Base-by-base conservation (phyloP, 495 filamentous ascomycete genomes). In the Aspergillus campestris region DNA sequence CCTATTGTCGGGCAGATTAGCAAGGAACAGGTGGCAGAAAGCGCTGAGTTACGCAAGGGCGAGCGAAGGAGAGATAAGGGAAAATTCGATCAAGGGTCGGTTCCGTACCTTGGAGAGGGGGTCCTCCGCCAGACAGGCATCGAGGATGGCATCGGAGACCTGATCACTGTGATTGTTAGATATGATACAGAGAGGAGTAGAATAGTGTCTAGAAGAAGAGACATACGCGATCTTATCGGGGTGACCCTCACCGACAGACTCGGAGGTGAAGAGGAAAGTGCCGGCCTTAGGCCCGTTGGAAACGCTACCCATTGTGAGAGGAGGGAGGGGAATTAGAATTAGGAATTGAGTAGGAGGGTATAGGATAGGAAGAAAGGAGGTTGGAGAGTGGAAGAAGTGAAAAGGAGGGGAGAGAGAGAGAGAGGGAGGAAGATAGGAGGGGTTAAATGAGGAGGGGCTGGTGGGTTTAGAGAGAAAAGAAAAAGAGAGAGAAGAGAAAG, bases 241-340 rank as follows among this genome's bases (percentile, higher is more conserved):
- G 75, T 96, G 90, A 52, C 92, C 92, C 75, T 95, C 89, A 62
- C 91, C 91, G 59, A 98, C 92, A 34, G 89, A 95, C 73, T 98
- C 92, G 69, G 91, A 98, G 69, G 91, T 98, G 84, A 98, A 98
- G 56, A 96, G 82, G 78, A 95, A 97, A 56, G 87, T 92, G 51
- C 79, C 82, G 56, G 74, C 57, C 52, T 80, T 76, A 56, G 73
- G 69, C 38, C 68, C 66, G 70, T 78, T 81, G 56, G 75, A 57
- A 42, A 70, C 52, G 50, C 60, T 66, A 66, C 74, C 76, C 80
- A 85, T 86, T 73, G 62, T 80, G 72, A 62, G 40, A 49, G 55
- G 53, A 24, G 18, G 18, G 18, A 24, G 4, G 18, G 4, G 18
- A n/a, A n/a, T n/a, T n/a, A n/a, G 18, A 24, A 24, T 24, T 24